A percentile compares a stretch with the other conserved stretches of the same genome.
Conservation (phyloP, 148 eudicot species). For the Rhododendron williamsianum region DNA sequence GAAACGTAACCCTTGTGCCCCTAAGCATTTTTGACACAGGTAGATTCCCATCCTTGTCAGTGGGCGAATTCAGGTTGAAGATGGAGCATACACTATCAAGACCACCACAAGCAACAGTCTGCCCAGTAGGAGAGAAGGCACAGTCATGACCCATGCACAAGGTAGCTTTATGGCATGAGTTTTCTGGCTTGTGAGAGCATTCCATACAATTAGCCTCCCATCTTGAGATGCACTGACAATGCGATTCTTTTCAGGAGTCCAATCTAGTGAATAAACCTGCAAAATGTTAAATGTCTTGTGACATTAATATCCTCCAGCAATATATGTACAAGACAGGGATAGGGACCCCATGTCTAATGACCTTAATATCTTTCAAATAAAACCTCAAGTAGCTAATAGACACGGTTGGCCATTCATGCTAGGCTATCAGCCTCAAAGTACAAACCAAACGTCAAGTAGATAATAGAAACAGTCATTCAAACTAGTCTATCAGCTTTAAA, state of each 20-base stretch:
- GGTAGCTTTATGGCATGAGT: slow-evolving; percentile 95
- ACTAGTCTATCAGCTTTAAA: background rate
- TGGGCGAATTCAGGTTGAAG: slow-evolving; percentile 74
- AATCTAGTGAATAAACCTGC: slow-evolving; percentile 92
- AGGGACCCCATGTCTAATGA: background rate
- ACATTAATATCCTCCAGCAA: background rate
- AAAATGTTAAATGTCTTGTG: slow-evolving; percentile 1
- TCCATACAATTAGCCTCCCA: slow-evolving; percentile 95
- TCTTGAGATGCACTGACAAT: slow-evolving; percentile 99
- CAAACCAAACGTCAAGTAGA: background rate
- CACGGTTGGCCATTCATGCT: background rate
- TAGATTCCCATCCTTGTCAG: slow-evolving; percentile 77
- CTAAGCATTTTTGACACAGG: slow-evolving; percentile 85
- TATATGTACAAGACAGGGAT: background rate
- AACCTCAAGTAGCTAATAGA: background rate
- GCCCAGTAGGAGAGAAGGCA: slow-evolving; percentile 93
- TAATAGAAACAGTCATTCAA: background rate
- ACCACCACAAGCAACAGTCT: slow-evolving; percentile 96
- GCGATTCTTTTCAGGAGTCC: slow-evolving; percentile 92
- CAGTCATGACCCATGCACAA: slow-evolving; percentile 99
- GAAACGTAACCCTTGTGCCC: slow-evolving; percentile 99
- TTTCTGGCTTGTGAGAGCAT: slow-evolving; percentile 97
- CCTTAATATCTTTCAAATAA: background rate
- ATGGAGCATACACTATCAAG: slow-evolving; percentile 90
- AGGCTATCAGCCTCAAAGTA: background rate